Evolutionary conservation across 2,329 filamentous ascomycete species (phyloP).

Genomic region (Colletotrichum abscissum): DNA sequence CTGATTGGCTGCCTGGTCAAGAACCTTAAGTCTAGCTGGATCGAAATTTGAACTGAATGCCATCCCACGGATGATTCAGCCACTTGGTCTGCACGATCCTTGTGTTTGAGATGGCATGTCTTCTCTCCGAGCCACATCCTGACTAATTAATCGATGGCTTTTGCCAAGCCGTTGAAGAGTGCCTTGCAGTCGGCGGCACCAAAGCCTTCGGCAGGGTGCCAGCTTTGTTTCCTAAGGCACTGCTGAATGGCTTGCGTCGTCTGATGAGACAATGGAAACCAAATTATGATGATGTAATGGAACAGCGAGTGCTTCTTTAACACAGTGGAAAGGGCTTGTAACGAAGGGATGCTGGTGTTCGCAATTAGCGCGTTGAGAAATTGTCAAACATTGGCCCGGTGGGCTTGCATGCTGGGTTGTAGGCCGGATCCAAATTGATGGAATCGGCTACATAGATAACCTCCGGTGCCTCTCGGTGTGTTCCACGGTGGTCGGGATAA

Average conservation of each 20-base stretch:
- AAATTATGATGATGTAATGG: neutral
- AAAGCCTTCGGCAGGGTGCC: neutral
- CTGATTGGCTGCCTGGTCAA: neutral
- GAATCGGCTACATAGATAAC: neutral
- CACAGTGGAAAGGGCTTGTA: neutral
- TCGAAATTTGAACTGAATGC: neutral
- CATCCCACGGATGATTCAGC: conserved; percentile 1
- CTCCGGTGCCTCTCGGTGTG: neutral
- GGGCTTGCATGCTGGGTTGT: neutral
- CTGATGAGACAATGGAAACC: neutral
- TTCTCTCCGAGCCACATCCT: neutral
- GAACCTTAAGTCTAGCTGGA: neutral
- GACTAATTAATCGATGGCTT: conserved; percentile 11
- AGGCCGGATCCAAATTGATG: neutral
- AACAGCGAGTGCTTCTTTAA: neutral
- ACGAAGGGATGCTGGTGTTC: neutral
- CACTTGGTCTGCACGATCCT: neutral
- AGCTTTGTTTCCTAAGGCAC: too few relatives aligned
- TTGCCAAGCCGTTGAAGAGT: neutral
- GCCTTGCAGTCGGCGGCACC: neutral
- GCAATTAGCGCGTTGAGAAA: neutral
- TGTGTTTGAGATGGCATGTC: conserved; percentile 5
- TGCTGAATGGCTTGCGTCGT: neutral
- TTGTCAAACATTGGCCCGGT: neutral
- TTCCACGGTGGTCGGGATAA: neutral